Evolutionary conservation across 1,139 yeast species (phyloP), one percentile per base, ranked within the genome.

Genomic region (Geotrichum siamense): DNA sequence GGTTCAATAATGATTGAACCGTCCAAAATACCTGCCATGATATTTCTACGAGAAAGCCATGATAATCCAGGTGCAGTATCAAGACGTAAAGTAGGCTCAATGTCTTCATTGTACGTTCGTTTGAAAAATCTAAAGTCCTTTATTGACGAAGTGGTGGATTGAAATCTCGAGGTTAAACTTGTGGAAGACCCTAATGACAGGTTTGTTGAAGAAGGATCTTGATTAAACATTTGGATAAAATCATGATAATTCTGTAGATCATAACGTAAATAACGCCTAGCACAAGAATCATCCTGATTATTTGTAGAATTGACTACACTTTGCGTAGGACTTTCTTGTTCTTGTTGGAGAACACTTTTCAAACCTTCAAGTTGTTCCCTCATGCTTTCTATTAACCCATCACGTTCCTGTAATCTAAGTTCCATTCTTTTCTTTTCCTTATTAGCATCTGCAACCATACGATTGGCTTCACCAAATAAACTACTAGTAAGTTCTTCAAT

Each of bases 1-100:
- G 98, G 97, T 62, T 87, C 96, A 33, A 91, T 79, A 12, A 79
- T 72, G 5, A 85, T 87, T 38, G 82, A 73, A 4, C 94, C 94
- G 43, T 87, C 96, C 33, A 82, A 72, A 51, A 89, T 71, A 28
- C 80, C 74, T 43, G 70, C 65, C 74, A 87, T 70, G 50, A 85
- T 72, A 35, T 77, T 70, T 54, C 79, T 71, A 50, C 75, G 69
- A 32, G 71, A 72, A 42, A 78, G 65, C 78, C 80, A 77, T 28
- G 79, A 71, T 44, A 79, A 61, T 9, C 79, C 79, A 2, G 81
- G 78, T 0, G 86, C 78, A 39, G 63, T 59, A 48, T 79, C 86
- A 16, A 81, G 61, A 44, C 77, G 68, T 35, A 81, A 58, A 0
- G 79, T 68, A 2, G 87, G 85, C 55, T 85, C 96, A 45, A 91